Base-by-base conservation (phyloP, 1,284 basidiomycete genomes). In the Heterobasidion irregulare region DNA sequence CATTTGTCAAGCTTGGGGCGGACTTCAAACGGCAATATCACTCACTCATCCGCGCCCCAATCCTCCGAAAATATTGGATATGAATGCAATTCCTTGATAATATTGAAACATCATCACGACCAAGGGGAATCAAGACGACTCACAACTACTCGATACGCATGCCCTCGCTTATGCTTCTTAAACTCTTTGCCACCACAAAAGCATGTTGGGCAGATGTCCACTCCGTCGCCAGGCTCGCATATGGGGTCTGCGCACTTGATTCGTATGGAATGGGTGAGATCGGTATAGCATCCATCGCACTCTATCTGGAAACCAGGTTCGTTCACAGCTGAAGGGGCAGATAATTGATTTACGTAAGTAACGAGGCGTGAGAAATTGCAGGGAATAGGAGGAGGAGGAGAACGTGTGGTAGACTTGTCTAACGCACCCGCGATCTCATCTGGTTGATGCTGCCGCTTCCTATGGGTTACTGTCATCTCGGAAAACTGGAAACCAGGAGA, bases 41-140 rank as follows among this genome's bases (percentile, higher is more conserved):
- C 84, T 69, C 65, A 92, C 88, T 99, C 96, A 71, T 99, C 96
- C 8, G 95, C 97, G 38, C 95, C 96, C 96, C 96, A 99, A 67
- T 97, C 94, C 58, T 90, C 85, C 12, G 85, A 82, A 65, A 98
- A 97, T 65, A 99, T 97, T 5, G 96, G 96, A 68, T 96, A 94
- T 8, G 94, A 93, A 67, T 96, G 92, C 64, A 97, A 82, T 75
- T 97, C 94, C 92, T 98, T 68, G 9, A 45, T 58, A 32, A 53
- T 15, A 19, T 38, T 12, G 8, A 48, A 34, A 47, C 38, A 46
- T 54, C 34, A 51, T 35, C 50, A 53, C 2, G 45, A 16, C 15
- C 35, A 47, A 38, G 33, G 16, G 43, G 15, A n/a, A 57, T 33
- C 43, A 55, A 19, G 43, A 51, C 52, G 36, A 19, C 78, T 70